Base-by-base conservation (phyloP, 2,329 filamentous ascomycete genomes). In the Verticillium tricorpus region DNA sequence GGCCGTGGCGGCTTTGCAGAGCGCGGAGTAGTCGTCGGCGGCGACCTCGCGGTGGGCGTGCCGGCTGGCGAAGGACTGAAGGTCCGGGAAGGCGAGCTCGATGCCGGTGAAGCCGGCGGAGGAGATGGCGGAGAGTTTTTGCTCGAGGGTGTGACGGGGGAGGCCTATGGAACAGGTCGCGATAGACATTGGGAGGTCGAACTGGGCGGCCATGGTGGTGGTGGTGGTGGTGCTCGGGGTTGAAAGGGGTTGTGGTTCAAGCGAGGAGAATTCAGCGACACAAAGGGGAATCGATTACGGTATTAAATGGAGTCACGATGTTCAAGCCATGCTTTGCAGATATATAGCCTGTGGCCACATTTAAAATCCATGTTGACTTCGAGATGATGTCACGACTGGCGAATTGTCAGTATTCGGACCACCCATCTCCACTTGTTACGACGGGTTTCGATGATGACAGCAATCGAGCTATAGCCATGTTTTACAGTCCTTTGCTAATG, bases 81-180 rank as follows among this genome's bases (percentile, higher is more conserved):
- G 84, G 67, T 93, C 89, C 0, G 89, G 88, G 76, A 93, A 91
- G 0, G 87, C 87, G 8, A 93, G 83, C 73, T 93, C 91, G 62
- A 93, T 87, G 15, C 82, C 89, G 12, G 80, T 76, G 71, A 92
- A 92, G 2, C 87, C 88, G 1, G 85, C 86, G 1, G 77, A 76
- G n/a, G 85, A 78, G 66, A 92, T 86, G 52, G 86, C 85, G 54
- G 82, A 74, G 12, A 90, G 78, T 65, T 88, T 89, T 54, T 84
- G 76, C 45, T 83, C 83, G 1, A 90, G 80, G 1, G 81, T 84
- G 62, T 84, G 80, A 2, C 61, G 62, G 3, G 67, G 67, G 6
- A 71, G 65, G 59, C 71, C 71, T 28, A 87, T 80, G 8, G 83
- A 87, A 72, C 82, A 84, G 62, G 80, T 81, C 55, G 84, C 85